Percentiles rank a stretch among this genome's conserved stretches.
These are phyloP conservation scores for Apiotrichum montevideense DNA, from an alignment of 1,284 basidiomycete species.

Conservation along the genomic window DNA sequence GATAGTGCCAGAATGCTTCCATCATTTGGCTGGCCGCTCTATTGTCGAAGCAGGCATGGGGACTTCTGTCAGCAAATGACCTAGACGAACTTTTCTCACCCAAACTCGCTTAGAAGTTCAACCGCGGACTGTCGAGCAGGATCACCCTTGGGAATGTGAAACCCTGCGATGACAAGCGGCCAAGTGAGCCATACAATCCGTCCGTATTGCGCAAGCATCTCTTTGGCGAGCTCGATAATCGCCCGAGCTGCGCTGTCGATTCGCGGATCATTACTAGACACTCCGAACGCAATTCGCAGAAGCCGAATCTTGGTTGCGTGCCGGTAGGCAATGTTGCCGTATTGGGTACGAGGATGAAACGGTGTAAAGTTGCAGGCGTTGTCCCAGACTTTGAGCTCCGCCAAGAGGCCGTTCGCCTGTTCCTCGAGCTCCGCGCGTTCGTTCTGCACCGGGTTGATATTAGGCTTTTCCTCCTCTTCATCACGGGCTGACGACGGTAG, in stretches of 20 bases:
- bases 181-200: constrained; percentile 42
- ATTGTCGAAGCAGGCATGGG: constrained; percentile 43
- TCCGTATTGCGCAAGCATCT: constrained; percentile 35
- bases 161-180: constrained; percentile 41
- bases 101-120: constrained; percentile 37
- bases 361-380: constrained; percentile 37
- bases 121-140: constrained; percentile 29
- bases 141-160: constrained; percentile 35
- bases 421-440: constrained; percentile 23
- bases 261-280: constrained; percentile 30
- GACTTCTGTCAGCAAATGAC: constrained; percentile 12
- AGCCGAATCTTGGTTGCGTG: constrained; percentile 39
- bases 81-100: constrained; percentile 18
- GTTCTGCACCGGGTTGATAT: not conserved
- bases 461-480: not conserved
- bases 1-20: constrained; percentile 28
- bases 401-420: constrained; percentile 31
- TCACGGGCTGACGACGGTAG: constrained; percentile 5
- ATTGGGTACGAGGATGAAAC: constrained; percentile 37
- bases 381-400: constrained; percentile 40
- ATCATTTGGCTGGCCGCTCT: constrained; percentile 26
- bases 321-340: constrained; percentile 39
- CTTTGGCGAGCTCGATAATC: constrained; percentile 40
- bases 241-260: constrained; percentile 28
- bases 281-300: constrained; percentile 35